These are phyloP conservation scores for Sambucus nigra DNA, from an alignment of 129 eudicot species.

Conservation along the genomic window DNA sequence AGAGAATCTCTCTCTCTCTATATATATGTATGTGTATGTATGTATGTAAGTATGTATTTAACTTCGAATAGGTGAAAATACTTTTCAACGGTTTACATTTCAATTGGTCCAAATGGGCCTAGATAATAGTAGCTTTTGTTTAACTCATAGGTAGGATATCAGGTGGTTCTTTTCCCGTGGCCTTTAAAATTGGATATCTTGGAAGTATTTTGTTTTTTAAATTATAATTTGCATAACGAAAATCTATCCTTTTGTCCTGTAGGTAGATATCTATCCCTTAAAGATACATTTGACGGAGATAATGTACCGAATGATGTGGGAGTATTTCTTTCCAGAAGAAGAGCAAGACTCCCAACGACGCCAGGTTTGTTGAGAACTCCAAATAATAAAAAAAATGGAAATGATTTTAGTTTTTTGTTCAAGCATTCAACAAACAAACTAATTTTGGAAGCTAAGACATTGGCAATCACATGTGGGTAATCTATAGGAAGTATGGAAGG, in stretches of 20 bases:
- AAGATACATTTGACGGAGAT: constrained; percentile 88
- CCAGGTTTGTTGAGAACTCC: constrained; percentile 47
- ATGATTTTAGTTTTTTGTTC: too few species aligned
- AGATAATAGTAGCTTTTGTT: too few species aligned
- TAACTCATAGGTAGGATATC: background rate
- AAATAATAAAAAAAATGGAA: background rate
- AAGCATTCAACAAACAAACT: background rate
- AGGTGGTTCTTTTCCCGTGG: background rate
- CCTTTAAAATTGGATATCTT: background rate
- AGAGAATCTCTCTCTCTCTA: too few species aligned
- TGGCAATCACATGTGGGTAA: constrained; percentile 7
- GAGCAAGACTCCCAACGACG: constrained; percentile 97
- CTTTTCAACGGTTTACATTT: too few species aligned
- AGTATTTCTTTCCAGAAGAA: constrained; percentile 90
- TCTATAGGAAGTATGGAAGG: constrained; percentile 91
- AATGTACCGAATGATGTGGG: constrained; percentile 96
- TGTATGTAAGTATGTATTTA: too few species aligned
- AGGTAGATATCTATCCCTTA: constrained; percentile 96
- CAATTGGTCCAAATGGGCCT: too few species aligned
- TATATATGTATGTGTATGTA: too few species aligned
- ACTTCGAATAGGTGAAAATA: too few species aligned
- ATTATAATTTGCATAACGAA: background rate
- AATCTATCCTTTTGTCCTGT: constrained; percentile 9
- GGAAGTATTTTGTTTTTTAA: background rate
- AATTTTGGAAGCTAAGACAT: constrained; percentile 8